Percentiles rank a stretch among this genome's conserved stretches.
Conservation (phyloP, 2,329 filamentous ascomycete genomes). For the Colletotrichum gigasporum region DNA sequence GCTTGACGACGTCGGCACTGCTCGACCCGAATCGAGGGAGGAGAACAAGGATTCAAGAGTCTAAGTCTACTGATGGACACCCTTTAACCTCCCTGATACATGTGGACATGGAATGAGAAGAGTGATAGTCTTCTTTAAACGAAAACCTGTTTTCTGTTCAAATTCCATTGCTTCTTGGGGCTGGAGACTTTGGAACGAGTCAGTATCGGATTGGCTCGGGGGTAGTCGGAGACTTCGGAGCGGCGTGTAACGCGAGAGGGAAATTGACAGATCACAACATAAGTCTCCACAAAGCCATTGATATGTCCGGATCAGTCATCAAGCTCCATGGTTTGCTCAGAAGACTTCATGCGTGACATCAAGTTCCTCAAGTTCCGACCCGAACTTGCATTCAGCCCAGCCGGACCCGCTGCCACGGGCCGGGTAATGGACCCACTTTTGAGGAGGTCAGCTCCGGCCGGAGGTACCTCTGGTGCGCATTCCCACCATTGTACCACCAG, state of each 20-base stretch:
- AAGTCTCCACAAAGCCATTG: too few relatives aligned
- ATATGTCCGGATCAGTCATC: neutral
- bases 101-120: too few relatives aligned
- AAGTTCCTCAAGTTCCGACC: neutral
- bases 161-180: too few relatives aligned
- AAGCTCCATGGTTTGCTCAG: neutral
- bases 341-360: neutral
- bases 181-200: too few relatives aligned
- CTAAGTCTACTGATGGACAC: neutral
- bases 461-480: neutral
- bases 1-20: conserved; percentile 7
- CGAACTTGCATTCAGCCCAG: neutral
- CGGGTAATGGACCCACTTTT: neutral
- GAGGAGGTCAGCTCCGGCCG: conserved; percentile 6
- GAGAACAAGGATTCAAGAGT: neutral
- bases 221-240: too few relatives aligned
- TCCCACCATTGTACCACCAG: neutral
- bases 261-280: too few relatives aligned
- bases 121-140: neutral
- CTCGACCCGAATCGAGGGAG: neutral
- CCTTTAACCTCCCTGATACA: too few relatives aligned
- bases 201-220: too few relatives aligned
- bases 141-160: too few relatives aligned
- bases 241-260: too few relatives aligned
- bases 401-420: neutral